These are phyloP conservation scores for Camptophora hylomeconis DNA, from an alignment of 2,329 filamentous ascomycete species.

Conservation along the genomic window DNA sequence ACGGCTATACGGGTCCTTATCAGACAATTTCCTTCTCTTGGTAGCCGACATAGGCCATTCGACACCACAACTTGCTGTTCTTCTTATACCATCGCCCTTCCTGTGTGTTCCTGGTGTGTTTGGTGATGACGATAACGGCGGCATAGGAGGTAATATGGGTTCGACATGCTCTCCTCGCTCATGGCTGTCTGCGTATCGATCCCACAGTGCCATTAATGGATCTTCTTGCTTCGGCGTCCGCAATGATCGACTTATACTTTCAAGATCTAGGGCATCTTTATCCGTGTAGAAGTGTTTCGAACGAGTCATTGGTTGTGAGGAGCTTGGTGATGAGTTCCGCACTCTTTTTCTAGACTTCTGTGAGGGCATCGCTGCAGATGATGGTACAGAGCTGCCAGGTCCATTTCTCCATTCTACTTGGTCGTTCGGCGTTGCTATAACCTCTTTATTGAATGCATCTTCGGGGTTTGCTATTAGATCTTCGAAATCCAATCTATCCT, in stretches of 20 bases:
- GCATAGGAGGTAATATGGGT: slow-evolving; percentile 43
- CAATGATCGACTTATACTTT: slow-evolving; percentile 44
- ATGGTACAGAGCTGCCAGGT: slow-evolving; percentile 26
- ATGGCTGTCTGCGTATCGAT: slow-evolving; percentile 50
- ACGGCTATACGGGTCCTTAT: slow-evolving; percentile 28
- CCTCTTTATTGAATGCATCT: slow-evolving; percentile 37
- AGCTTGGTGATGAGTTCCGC: slow-evolving; percentile 60
- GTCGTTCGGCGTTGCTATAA: slow-evolving; percentile 45
- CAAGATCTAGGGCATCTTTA: slow-evolving; percentile 41
- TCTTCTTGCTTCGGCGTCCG: slow-evolving; percentile 57
- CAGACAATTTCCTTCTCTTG: slow-evolving; percentile 52
- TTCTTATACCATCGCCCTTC: slow-evolving; percentile 40
- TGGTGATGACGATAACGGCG: slow-evolving; percentile 50
- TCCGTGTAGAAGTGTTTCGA: slow-evolving; percentile 27
- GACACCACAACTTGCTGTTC: slow-evolving; percentile 55
- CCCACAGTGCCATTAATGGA: slow-evolving; percentile 64
- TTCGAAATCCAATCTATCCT: slow-evolving; percentile 44
- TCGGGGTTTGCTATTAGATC: slow-evolving; percentile 50
- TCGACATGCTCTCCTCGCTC: slow-evolving; percentile 32
- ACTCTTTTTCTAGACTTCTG: slow-evolving; percentile 49
- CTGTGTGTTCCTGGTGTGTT: slow-evolving; percentile 43
- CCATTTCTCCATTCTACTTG: slow-evolving; percentile 46
- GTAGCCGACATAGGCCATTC: slow-evolving; percentile 50
- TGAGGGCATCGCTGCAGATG: slow-evolving; percentile 36
- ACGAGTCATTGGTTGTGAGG: slow-evolving; percentile 40